Evolutionary conservation across 2,329 filamentous ascomycete species (phyloP), one percentile per base, ranked within the genome.

Genomic region (Pseudopyricularia cyperi): DNA sequence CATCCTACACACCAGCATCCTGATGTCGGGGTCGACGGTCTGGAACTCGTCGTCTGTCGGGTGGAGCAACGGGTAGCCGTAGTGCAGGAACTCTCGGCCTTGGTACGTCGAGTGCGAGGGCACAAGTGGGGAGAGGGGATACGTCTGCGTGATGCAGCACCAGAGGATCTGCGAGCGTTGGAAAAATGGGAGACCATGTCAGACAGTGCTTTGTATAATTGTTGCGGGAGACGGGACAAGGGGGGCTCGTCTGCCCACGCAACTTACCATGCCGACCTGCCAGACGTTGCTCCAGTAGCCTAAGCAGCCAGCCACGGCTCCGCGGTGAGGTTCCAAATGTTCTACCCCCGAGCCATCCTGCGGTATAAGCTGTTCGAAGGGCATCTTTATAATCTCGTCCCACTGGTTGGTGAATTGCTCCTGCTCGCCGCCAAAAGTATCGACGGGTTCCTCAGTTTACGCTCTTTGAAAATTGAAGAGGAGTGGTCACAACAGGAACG

Each of bases 361-460:
- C n/a, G 5, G 6, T 3, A 19, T 19, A 4, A 42, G 22, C 17
- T 49, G 47, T 24, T 3, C 19, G 24, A 24, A 49, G 2, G 12
- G 8, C 17, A n/a, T 15, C 11, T 9, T 48, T 9, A 47, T n/a
- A 24, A 35, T 17, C 7, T 35, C 7, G 15, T 49, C 28, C 47
- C 47, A 49, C 7, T 49, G n/a, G 14, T 49, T 30, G 11, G 47
- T n/a, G 19, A 49, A 49, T 49, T 49, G 47, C 24, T 49, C 47
- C 47, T 49, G 30, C 32, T 9, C 37, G 7, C 17, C 6, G 37
- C 4, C 9, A 19, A 11, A 22, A 11, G 37, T 4, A n/a, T 42
- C n/a, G n/a, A n/a, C n/a, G n/a, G n/a, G n/a, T 42, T 42, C 6
- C 3, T 42, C 22, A 42, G 37, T 42, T 22, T 42, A 11, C 22